Evolutionary conservation across 306 rosid genomes (phyloP).

Genomic region (Pterocarpus santalinus): DNA sequence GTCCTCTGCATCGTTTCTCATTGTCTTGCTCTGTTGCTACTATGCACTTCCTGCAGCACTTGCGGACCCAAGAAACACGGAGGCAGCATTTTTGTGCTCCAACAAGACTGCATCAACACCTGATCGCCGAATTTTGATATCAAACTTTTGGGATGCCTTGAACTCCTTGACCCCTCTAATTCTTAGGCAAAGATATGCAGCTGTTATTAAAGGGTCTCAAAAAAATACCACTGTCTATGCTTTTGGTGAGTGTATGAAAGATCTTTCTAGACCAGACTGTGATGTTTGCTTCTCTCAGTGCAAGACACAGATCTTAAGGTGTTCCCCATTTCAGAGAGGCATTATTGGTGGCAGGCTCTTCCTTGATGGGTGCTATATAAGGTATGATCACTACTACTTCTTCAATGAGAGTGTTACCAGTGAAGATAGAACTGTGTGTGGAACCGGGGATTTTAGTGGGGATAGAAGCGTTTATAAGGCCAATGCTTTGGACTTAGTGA

Average conservation of each 20-base stretch:
- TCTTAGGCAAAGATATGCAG: slow-evolving; percentile 50
- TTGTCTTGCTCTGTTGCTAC: slow-evolving; percentile 38
- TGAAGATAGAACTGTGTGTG: slow-evolving; percentile 46
- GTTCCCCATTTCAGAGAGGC: slow-evolving; percentile 67
- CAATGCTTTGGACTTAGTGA: slow-evolving; percentile 16
- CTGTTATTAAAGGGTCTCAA: slow-evolving; percentile 58
- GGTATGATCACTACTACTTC: slow-evolving; percentile 67
- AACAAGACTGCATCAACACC: slow-evolving; percentile 56
- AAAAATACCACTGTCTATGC: slow-evolving; percentile 61
- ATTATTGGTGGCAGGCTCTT: slow-evolving; percentile 61
- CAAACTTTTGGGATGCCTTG: slow-evolving; percentile 61
- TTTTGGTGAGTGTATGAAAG: slow-evolving; percentile 76
- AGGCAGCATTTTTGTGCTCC: slow-evolving; percentile 61
- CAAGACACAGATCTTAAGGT: slow-evolving; percentile 62
- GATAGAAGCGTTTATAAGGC: slow-evolving; percentile 36
- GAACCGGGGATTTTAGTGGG: slow-evolving; percentile 22
- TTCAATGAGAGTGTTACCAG: slow-evolving; percentile 55
- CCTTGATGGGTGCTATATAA: slow-evolving; percentile 78
- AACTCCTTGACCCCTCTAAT: slow-evolving; percentile 52
- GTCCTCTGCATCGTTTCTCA: slow-evolving; percentile 19
- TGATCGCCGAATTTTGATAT: slow-evolving; percentile 46
- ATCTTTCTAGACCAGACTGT: slow-evolving; percentile 66
- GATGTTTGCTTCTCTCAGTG: slow-evolving; percentile 67
- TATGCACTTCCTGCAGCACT: slow-evolving; percentile 1
- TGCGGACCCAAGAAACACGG: slow-evolving; percentile 67